These are phyloP conservation scores for Penicillium sp. DNA, from an alignment of 2,329 filamentous ascomycete species.

Conservation along the genomic window DNA sequence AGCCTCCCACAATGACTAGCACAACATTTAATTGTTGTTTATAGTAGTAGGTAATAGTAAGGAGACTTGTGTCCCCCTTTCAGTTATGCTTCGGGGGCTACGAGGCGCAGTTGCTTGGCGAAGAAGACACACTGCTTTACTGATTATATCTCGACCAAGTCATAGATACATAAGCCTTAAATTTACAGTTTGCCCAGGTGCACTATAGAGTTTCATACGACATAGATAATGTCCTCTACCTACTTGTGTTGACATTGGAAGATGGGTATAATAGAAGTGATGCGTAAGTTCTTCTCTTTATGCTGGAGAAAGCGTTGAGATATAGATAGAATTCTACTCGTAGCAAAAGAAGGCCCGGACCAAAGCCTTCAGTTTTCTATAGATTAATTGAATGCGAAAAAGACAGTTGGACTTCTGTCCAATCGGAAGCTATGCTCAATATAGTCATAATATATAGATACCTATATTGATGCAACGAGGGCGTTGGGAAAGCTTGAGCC, in stretches of 20 bases:
- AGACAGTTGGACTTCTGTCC: neutral
- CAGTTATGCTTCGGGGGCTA: neutral
- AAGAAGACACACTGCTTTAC: slow-evolving; percentile 1
- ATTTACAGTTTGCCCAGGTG: neutral
- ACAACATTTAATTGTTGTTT: neutral
- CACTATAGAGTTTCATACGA: neutral
- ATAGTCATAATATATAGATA: neutral
- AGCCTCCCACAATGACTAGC: neutral
- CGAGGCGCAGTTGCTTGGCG: neutral
- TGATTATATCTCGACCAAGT: slow-evolving; percentile 8
- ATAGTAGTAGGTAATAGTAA: neutral
- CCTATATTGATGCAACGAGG: neutral
- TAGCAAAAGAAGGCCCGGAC: neutral
- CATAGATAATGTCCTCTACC: neutral
- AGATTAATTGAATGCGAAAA: neutral
- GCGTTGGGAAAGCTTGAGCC: neutral
- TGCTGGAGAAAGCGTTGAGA: neutral
- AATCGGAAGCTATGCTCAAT: neutral
- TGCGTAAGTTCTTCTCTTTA: neutral
- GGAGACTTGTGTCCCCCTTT: neutral
- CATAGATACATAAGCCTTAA: neutral
- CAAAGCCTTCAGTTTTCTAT: neutral
- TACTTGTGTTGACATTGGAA: neutral
- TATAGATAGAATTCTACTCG: neutral
- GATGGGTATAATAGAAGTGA: neutral